Percentiles rank a stretch among this genome's conserved stretches.
Evolutionary conservation across 495 filamentous ascomycete species (phyloP).

Genomic region (Peziza echinospora): DNA sequence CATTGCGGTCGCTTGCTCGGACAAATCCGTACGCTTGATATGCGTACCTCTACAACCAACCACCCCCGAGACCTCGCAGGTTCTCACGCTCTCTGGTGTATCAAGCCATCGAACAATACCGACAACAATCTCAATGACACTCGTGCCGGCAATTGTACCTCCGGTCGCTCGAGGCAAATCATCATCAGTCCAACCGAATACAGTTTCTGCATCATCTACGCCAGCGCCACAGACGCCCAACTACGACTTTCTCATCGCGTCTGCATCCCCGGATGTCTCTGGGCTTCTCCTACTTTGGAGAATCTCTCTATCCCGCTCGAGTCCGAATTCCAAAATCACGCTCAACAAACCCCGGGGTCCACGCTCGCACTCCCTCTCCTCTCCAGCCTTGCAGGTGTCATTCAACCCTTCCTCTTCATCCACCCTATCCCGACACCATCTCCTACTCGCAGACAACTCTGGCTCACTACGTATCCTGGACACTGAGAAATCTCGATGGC

Average conservation of each 20-base stretch:
- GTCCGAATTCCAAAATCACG: slow-evolving; percentile 20
- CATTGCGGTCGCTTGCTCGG: slow-evolving; percentile 37
- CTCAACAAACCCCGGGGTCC: slow-evolving; percentile 6
- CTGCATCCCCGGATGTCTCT: slow-evolving; percentile 24
- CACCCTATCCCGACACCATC: slow-evolving; percentile 26
- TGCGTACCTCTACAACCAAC: slow-evolving; percentile 38
- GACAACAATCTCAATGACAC: slow-evolving; percentile 33
- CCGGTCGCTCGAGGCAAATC: no score
- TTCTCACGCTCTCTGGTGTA: slow-evolving; percentile 23
- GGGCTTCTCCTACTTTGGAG: slow-evolving; percentile 31
- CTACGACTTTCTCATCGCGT: slow-evolving; percentile 14
- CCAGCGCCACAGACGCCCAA: background rate
- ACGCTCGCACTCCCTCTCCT: slow-evolving; percentile 26
- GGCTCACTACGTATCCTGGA: slow-evolving; percentile 34
- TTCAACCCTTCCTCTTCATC: slow-evolving; percentile 41
- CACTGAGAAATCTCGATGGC: slow-evolving; percentile 6
- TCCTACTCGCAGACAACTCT: slow-evolving; percentile 35
- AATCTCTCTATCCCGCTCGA: slow-evolving; percentile 21
- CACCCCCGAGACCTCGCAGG: slow-evolving; percentile 22
- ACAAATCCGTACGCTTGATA: slow-evolving; percentile 34
- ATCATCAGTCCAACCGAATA: no score
- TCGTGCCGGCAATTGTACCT: no score
- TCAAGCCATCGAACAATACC: slow-evolving; percentile 31
- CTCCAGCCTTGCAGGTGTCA: slow-evolving; percentile 30
- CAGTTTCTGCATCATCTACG: no score